Evolutionary conservation across 176 grass and related monocot genomes (phyloP).

Genomic region (Hordeum marinum): DNA sequence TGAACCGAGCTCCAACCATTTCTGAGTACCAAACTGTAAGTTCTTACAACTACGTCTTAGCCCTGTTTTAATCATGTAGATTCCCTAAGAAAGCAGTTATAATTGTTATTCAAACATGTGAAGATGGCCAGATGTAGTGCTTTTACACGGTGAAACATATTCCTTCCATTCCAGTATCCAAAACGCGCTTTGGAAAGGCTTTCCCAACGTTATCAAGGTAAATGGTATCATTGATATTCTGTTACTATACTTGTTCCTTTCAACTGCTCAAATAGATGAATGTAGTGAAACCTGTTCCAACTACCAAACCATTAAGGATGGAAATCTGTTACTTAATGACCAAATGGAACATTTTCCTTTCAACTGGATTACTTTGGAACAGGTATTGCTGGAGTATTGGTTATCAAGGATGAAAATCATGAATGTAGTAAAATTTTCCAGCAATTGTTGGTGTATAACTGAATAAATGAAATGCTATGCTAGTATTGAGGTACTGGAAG

Average conservation of each 20-base stretch:
- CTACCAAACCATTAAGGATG: too few relatives aligned
- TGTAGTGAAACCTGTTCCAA: not conserved
- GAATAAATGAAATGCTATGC: not conserved
- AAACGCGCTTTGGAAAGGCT: not conserved
- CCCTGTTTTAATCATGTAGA: not conserved
- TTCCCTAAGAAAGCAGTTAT: not conserved
- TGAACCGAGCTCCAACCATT: not conserved
- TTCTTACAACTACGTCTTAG: not conserved
- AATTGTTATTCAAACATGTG: not conserved
- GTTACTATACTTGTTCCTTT: not conserved
- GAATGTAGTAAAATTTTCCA: not conserved
- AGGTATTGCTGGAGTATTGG: too few relatives aligned
- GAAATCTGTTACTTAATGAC: too few relatives aligned
- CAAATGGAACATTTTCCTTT: too few relatives aligned
- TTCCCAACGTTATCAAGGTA: constrained; percentile 13
- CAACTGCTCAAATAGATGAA: not conserved
- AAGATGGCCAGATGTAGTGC: not conserved
- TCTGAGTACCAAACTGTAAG: constrained; percentile 1
- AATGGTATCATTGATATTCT: not conserved
- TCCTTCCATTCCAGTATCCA: too few relatives aligned
- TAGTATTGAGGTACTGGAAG: not conserved
- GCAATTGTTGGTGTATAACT: not conserved
- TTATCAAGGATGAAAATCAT: too few relatives aligned
- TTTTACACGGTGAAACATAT: not conserved
- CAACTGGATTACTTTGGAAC: too few relatives aligned